These are phyloP conservation scores for Fragaria vesca DNA, from an alignment of 306 rosid genomes.

Conservation along the genomic window DNA sequence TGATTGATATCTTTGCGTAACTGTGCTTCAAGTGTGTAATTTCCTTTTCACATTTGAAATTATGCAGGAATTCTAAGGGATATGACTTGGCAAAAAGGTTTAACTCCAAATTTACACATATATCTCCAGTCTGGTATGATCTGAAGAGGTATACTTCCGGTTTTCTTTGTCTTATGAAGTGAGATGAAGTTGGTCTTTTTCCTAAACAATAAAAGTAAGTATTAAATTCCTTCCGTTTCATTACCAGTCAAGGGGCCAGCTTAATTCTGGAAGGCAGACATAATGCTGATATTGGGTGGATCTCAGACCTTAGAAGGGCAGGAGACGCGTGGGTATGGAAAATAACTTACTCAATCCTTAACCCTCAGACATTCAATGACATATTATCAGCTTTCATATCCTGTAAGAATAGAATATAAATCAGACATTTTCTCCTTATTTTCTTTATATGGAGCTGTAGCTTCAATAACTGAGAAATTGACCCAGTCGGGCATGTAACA, in stretches of 20 bases:
- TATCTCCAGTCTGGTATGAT: slow-evolving; percentile 96
- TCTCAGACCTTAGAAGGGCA: slow-evolving; percentile 65
- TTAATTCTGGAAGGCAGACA: slow-evolving; percentile 88
- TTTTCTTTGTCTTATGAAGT: slow-evolving; percentile 14
- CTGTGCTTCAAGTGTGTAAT: not conserved
- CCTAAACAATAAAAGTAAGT: not conserved
- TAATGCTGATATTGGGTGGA: slow-evolving; percentile 90
- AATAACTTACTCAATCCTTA: not conserved
- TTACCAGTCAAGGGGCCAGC: slow-evolving; percentile 66
- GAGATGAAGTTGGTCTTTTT: slow-evolving; percentile 18
- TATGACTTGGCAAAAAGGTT: slow-evolving; percentile 81
- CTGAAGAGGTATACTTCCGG: slow-evolving; percentile 68
- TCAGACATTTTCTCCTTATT: not conserved
- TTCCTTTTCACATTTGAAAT: slow-evolving; percentile 18
- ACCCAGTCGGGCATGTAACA: not conserved
- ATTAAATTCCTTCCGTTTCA: slow-evolving; percentile 29
- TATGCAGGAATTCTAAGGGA: slow-evolving; percentile 87
- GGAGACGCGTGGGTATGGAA: slow-evolving; percentile 77
- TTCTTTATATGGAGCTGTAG: not conserved
- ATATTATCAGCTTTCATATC: not conserved
- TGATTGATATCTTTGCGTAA: not conserved
- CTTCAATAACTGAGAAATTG: not conserved
- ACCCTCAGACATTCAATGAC: not conserved
- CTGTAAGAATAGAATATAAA: not conserved
- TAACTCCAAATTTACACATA: slow-evolving; percentile 85